Evolutionary conservation across 75 land plant species (phyloP).

Genomic region (Picea glauca): DNA sequence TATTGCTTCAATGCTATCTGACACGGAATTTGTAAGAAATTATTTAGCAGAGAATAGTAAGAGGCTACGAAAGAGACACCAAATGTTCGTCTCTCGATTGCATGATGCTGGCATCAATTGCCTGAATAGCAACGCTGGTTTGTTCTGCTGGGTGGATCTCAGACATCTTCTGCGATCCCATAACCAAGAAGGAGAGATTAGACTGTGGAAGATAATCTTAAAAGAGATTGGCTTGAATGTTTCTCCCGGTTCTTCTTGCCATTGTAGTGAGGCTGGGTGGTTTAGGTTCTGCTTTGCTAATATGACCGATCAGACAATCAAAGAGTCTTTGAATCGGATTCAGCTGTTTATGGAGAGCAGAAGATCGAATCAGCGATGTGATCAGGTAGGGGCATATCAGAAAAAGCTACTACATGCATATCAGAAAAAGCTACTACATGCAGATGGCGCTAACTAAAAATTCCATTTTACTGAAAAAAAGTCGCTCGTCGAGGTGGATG

Average conservation of each 20-base stretch:
- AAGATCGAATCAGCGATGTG: too few relatives aligned
- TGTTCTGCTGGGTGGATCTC: conserved; percentile 48
- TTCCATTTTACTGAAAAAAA: too few relatives aligned
- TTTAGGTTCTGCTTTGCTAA: conserved; percentile 67
- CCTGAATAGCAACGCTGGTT: conserved; percentile 36
- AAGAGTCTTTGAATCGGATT: too few relatives aligned
- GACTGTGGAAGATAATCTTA: too few relatives aligned
- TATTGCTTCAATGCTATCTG: conserved; percentile 52
- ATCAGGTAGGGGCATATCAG: too few relatives aligned
- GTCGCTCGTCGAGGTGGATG: too few relatives aligned
- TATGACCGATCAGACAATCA: not conserved
- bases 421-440: too few relatives aligned
- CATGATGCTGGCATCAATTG: not conserved
- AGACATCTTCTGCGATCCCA: too few relatives aligned
- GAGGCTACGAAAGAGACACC: conserved; percentile 31
- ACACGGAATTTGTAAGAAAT: conserved; percentile 27
- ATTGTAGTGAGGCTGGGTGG: conserved; percentile 55
- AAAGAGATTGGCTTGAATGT: conserved; percentile 32
- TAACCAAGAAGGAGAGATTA: too few relatives aligned
- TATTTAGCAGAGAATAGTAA: conserved; percentile 34
- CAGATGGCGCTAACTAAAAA: too few relatives aligned
- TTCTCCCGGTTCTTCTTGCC: conserved; percentile 53
- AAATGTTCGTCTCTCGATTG: not conserved
- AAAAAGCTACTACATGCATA: too few relatives aligned
- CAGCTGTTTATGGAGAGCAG: too few relatives aligned